Evolutionary conservation across 176 grass and related monocot species (phyloP), one percentile per base, ranked within the genome.

Genomic region (Oryza nivara): DNA sequence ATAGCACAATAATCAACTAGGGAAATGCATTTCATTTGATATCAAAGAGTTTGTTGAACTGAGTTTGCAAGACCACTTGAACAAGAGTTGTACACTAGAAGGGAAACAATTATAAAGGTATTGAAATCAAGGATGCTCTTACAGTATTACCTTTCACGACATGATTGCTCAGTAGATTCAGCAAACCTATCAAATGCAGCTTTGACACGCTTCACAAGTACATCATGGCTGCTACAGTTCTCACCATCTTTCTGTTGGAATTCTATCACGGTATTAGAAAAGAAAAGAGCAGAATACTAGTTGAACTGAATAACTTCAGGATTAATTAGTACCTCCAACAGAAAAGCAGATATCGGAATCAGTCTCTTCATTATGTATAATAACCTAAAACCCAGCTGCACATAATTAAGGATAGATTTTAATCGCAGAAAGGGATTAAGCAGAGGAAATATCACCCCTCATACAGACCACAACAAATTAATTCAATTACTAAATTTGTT

Each of bases 371-470:
- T 73, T 88, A 98, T 93, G 64, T 95, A 85, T 64, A 98, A 68
- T 79, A 95, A 87, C 87, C 95, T 98, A 88, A 87, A 95, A 82
- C 95, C 93, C 87, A 98, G 88, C 95, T 98, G 88, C 82, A 73
- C 30, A 67, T 71, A 94, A 19, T 32, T 0, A 70, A 63, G 20
- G 6, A 56, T 34, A 76, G 3, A 44, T 46, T 78, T 81, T 72
- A 72, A 41, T 44, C 52, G 9, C 78, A 89, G 30, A 38, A 76
- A 85, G 3, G 19, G 72, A 83, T 73, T 68, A 58, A 73, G 22
- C 26, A 65, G 60, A 82, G 13, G 10, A 75, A 77, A 60, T 38
- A 78, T 22, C 10, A 84, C 32, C 58, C 15, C 61, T 48, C 48
- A 77, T 80, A 47, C 10, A 45, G 16, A 73, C 9, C 13, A 65